These are phyloP conservation scores for Penicillium sp. DNA, from an alignment of 2,329 filamentous ascomycete genomes.

Conservation along the genomic window DNA sequence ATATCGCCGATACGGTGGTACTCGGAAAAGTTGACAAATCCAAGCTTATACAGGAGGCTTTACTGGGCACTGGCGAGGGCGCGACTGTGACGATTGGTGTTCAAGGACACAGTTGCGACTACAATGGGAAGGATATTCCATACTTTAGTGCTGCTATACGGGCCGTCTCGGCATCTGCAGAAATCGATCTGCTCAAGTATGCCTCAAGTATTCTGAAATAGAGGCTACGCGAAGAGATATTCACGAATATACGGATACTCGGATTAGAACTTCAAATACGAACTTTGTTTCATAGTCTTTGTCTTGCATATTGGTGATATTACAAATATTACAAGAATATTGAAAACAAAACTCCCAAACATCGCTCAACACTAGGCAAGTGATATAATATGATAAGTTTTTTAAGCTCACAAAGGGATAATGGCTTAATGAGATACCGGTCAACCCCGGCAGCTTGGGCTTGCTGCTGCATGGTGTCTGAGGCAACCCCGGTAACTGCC, in stretches of 20 bases:
- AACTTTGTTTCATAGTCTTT: too few relatives aligned
- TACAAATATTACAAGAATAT: background rate
- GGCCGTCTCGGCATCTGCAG: slow-evolving; percentile 22
- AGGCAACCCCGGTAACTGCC: slow-evolving; percentile 38
- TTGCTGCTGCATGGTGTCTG: slow-evolving; percentile 36
- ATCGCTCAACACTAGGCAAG: background rate
- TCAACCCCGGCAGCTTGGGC: slow-evolving; percentile 35
- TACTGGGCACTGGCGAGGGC: slow-evolving; percentile 18
- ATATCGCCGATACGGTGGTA: slow-evolving; percentile 13
- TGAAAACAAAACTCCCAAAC: background rate
- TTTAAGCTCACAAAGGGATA: slow-evolving; percentile 37
- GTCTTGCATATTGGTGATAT: too few relatives aligned
- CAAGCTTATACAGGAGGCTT: slow-evolving; percentile 25
- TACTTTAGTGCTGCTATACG: slow-evolving; percentile 30
- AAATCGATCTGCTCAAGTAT: slow-evolving; percentile 28
- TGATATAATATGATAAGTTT: slow-evolving; percentile 25
- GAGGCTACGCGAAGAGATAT: background rate
- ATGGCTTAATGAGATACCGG: slow-evolving; percentile 37
- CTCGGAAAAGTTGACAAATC: slow-evolving; percentile 23
- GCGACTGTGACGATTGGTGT: slow-evolving; percentile 28
- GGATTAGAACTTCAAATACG: too few relatives aligned
- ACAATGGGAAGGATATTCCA: slow-evolving; percentile 31
- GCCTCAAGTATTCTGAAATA: slow-evolving; percentile 17
- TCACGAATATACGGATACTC: background rate
- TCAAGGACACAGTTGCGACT: slow-evolving; percentile 27